Evolutionary conservation across 2,329 filamentous ascomycete species (phyloP), one percentile per base, ranked within the genome.

Genomic region (Aspergillus ochraceus): DNA sequence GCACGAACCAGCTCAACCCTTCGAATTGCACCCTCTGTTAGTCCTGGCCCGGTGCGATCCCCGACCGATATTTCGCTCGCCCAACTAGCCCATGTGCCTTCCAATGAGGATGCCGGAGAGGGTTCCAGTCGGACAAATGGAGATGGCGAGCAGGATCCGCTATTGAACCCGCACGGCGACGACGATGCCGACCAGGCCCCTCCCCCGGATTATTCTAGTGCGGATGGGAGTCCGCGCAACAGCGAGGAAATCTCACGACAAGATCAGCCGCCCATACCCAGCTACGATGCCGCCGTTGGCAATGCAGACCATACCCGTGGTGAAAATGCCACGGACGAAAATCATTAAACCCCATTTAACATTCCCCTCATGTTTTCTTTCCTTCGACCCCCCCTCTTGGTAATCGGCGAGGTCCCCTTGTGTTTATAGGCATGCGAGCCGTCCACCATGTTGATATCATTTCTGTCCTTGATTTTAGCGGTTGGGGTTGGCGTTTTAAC

Each of bases 21-120:
- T 70, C 85, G 92, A 64, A 81, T 93, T 50, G 78, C 79, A 66
- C 82, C 88, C 63, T 90, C 92, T 9, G 90, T 90, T 20, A 97
- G 91, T 71, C 93, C 94, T 0, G 95, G 95, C 3, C 95, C 95
- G 1, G 84, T 92, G 62, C 86, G 94, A 67, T 96, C 91, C 70
- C 93, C 95, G 9, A 98, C 95, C 11, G 95, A 98, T 74, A 99
- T 99, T 66, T 97, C 93, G 9, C 85, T 99, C 52, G 91, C 93
- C 29, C 92, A 94, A 70, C 84, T 97, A 55, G 88, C 91, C 49
- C 90, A 89, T 60, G 83, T 89, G 56, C 83, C 88, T 57, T 85
- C 84, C 4, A 79, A 87, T 54, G 84, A 86, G 63, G 89, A 93
- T 66, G 84, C 87, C 58, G 85, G 82, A n/a, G 91, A 92, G 70